Percentiles rank a stretch among this genome's conserved stretches.
Evolutionary conservation across 192 early-diverging fungal species (phyloP).

Genomic region (Dissophora globulifera): DNA sequence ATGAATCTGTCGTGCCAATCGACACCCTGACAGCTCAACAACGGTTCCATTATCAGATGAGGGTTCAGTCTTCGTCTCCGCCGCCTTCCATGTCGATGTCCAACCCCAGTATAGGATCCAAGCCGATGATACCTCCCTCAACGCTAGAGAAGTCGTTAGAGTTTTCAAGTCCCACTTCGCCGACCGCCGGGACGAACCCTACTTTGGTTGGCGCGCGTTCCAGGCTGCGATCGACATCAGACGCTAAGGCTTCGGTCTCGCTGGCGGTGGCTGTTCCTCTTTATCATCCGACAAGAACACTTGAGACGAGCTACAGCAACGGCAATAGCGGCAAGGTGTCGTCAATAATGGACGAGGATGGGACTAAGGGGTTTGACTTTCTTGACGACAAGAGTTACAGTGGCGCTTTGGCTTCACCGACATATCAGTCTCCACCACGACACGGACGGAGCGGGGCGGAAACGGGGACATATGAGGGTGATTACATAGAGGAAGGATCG

Average conservation of each 20-base stretch:
- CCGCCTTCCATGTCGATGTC: slow-evolving; percentile 20
- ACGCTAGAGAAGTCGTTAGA: background rate
- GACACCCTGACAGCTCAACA: slow-evolving; percentile 1
- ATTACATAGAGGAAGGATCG: slow-evolving; percentile 3
- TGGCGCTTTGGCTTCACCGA: slow-evolving; percentile 16
- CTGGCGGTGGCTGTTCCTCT: slow-evolving; percentile 19
- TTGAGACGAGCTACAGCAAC: background rate
- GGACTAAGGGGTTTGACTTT: too few relatives aligned
- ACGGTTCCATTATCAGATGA: background rate
- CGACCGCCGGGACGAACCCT: slow-evolving; percentile 13
- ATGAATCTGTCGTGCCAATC: background rate
- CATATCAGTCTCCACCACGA: background rate
- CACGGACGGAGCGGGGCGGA: background rate
- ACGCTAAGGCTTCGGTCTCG: slow-evolving; percentile 35
- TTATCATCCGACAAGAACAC: slow-evolving; percentile 2
- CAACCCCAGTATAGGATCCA: slow-evolving; percentile 4
- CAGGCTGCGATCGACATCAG: slow-evolving; percentile 36
- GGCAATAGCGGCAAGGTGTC: too few relatives aligned
- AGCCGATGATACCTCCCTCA: background rate
- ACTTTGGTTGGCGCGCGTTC: slow-evolving; percentile 35
- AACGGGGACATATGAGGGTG: slow-evolving; percentile 5
- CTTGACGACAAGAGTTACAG: background rate
- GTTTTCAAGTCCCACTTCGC: too few relatives aligned
- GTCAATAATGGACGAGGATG: too few relatives aligned
- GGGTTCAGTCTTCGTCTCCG: slow-evolving; percentile 3